A percentile compares a stretch with the other conserved stretches of the same genome.
These are phyloP conservation scores for Alternaria ventricosa DNA, from an alignment of 2,329 filamentous ascomycete genomes.

Conservation along the genomic window DNA sequence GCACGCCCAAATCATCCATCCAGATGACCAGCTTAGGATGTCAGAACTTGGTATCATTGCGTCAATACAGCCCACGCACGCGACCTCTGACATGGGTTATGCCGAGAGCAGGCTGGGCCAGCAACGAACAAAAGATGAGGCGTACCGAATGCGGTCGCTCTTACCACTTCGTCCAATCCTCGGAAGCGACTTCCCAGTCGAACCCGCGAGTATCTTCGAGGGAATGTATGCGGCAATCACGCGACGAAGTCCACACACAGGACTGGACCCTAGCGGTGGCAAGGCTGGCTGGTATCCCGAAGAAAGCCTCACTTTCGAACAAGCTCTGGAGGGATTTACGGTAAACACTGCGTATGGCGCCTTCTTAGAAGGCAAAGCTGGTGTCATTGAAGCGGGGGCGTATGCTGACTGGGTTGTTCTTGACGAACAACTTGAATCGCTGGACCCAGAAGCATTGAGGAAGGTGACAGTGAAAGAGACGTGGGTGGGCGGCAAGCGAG, in stretches of 20 bases:
- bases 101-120: constrained; percentile 66
- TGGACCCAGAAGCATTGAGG: constrained; percentile 60
- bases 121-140: constrained; percentile 61
- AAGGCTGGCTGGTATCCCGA: constrained; percentile 64
- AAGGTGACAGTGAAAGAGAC: constrained; percentile 67
- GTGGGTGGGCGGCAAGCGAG: constrained; percentile 66
- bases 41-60: constrained; percentile 67
- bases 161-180: constrained; percentile 63
- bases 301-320: constrained; percentile 64
- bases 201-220: constrained; percentile 70
- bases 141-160: constrained; percentile 71
- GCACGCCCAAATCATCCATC: constrained; percentile 73
- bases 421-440: constrained; percentile 61
- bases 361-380: constrained; percentile 65
- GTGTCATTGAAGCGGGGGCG: constrained; percentile 65
- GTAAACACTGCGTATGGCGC: constrained; percentile 64
- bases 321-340: constrained; percentile 70
- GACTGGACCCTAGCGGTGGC: constrained; percentile 52
- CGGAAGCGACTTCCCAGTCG: constrained; percentile 75
- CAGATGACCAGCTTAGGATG: constrained; percentile 67
- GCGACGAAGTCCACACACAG: constrained; percentile 62
- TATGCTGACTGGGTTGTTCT: constrained; percentile 76
- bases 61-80: constrained; percentile 74
- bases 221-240: constrained; percentile 73
- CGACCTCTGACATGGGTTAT: constrained; percentile 74